Evolutionary conservation across 352 stramenopile species (phyloP).

Genomic region (Phytopythium chamaehyphon): DNA sequence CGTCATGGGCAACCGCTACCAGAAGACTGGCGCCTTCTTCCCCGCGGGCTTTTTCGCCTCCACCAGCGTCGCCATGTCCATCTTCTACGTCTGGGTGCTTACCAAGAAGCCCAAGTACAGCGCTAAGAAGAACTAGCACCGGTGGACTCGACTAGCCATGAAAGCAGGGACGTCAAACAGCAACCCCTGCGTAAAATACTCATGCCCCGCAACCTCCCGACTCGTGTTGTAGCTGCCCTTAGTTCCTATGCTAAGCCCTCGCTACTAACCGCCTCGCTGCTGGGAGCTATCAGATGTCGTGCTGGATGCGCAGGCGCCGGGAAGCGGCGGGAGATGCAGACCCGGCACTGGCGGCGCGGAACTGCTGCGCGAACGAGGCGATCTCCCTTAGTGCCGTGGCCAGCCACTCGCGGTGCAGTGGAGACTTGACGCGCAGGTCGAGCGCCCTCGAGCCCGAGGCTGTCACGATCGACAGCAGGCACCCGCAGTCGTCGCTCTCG

Average conservation of each 20-base stretch:
- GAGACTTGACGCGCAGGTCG: constrained; percentile 59
- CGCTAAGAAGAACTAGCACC: constrained; percentile 55
- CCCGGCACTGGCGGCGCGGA: constrained; percentile 8
- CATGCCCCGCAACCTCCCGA: background rate
- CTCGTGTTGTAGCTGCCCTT: background rate
- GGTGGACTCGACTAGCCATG: too few relatives aligned
- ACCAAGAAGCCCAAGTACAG: constrained; percentile 69
- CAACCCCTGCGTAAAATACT: too few relatives aligned
- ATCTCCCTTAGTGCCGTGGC: constrained; percentile 61
- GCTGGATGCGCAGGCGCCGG: background rate
- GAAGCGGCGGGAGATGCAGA: background rate
- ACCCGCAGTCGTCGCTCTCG: constrained; percentile 31
- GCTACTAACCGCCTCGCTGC: too few relatives aligned
- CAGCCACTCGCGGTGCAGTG: constrained; percentile 74
- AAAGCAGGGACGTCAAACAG: too few relatives aligned
- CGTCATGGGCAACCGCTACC: constrained; percentile 74
- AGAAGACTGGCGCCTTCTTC: constrained; percentile 72
- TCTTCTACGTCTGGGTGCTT: constrained; percentile 80
- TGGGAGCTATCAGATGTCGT: background rate
- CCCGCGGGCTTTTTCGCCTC: constrained; percentile 56
- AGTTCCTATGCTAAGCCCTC: too few relatives aligned
- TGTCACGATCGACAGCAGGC: constrained; percentile 57
- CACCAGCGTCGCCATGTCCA: constrained; percentile 67
- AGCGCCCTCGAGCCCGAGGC: constrained; percentile 29
- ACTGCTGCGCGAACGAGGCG: constrained; percentile 49